Conservation (phyloP, 495 filamentous ascomycete species). For the Monascus purpureus region DNA sequence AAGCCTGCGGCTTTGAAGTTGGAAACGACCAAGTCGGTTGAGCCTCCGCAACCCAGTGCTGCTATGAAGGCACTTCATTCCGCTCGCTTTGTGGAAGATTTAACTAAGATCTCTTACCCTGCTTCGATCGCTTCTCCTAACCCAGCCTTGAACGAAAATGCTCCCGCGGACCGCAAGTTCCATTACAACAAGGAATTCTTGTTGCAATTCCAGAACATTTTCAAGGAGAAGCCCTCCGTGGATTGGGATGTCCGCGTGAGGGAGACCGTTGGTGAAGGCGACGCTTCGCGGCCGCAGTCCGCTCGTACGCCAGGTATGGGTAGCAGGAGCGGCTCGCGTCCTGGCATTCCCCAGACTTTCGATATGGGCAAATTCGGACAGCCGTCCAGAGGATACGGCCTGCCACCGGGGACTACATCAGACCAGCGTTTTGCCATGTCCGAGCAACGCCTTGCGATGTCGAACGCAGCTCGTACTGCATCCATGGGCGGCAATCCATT, state of each 20-base stretch:
- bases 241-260: conserved; percentile 80
- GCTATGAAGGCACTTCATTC: conserved; percentile 83
- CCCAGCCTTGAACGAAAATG: conserved; percentile 67
- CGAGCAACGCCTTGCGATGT: conserved; percentile 14
- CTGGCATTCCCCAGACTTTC: conserved; percentile 24
- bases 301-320: conserved; percentile 49
- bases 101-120: conserved; percentile 60
- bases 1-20: conserved; percentile 77
- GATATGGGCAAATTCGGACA: conserved; percentile 62
- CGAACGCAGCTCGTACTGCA: conserved; percentile 19
- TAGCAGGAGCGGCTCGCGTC: conserved; percentile 31
- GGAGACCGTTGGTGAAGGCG: conserved; percentile 70
- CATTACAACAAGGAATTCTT: conserved; percentile 93
- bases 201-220: conserved; percentile 89
- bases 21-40: conserved; percentile 65
- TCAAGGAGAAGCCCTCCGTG: conserved; percentile 84
- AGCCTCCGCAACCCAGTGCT: conserved; percentile 80
- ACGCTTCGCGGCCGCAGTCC: conserved; percentile 56
- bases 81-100: conserved; percentile 65
- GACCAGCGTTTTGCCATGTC: conserved; percentile 37
- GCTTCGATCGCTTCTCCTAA: conserved; percentile 72
- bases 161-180: conserved; percentile 66
- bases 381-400: conserved; percentile 25
- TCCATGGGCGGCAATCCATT: conserved; percentile 37
- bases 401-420: conserved; percentile 58